Percentiles rank a stretch among this genome's conserved stretches.
phyloP scores from a whole-genome alignment of 805 yeast genomes.

The Yarrowia divulgata region DNA sequence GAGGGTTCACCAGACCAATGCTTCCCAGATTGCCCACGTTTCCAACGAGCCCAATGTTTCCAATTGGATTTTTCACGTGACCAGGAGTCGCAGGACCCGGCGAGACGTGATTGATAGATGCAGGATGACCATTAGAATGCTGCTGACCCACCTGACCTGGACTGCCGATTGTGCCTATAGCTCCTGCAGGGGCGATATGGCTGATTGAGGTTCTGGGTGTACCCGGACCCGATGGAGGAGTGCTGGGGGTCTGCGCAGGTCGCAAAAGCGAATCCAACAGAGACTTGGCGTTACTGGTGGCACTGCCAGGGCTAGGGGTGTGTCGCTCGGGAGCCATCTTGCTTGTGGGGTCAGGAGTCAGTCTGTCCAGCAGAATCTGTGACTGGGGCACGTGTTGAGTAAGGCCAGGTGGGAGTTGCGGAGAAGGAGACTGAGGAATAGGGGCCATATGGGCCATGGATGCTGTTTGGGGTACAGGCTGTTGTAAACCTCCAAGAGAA shows the following conservation, averaged over 20 bases:
- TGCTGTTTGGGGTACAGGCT: neutral
- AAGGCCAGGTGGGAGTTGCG: conserved; percentile 18
- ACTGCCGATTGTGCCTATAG: conserved; percentile 22
- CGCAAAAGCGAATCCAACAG: conserved; percentile 20
- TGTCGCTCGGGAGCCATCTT: conserved; percentile 15
- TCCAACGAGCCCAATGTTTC: neutral
- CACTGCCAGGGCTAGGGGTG: conserved; percentile 21
- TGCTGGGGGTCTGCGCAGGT: conserved; percentile 5
- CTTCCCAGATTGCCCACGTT: neutral
- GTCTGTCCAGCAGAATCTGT: conserved; percentile 36
- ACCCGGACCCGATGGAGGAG: conserved; percentile 11
- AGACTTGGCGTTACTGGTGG: conserved; percentile 25
- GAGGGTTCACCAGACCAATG: neutral
- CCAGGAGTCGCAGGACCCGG: neutral
- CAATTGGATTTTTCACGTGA: conserved; percentile 1
- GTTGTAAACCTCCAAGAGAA: conserved; percentile 22
- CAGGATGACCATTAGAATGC: neutral
- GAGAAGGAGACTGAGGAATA: neutral
- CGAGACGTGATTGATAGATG: neutral
- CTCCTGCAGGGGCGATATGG: conserved; percentile 10
- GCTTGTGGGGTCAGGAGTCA: conserved; percentile 25
- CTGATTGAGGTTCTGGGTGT: conserved; percentile 7
- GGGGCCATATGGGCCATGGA: neutral
- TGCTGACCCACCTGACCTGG: conserved; percentile 8
- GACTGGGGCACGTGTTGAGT: conserved; percentile 18